Percentiles rank a stretch among this genome's conserved stretches.
phyloP scores from a whole-genome alignment of 176 grass and related monocot genomes.

The Oropetium thomaeum region DNA sequence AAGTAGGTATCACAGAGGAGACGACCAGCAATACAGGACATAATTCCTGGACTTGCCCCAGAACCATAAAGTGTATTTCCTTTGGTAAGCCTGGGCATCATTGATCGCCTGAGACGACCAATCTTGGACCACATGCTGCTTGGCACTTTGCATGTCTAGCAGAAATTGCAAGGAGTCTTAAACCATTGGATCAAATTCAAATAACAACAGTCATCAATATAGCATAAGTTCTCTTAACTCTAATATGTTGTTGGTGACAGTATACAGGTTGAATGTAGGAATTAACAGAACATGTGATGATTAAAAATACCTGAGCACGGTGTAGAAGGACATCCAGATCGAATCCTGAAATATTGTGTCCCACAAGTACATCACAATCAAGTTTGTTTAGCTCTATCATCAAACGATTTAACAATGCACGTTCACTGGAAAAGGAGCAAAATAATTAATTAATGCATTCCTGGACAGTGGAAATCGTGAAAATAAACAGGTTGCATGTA shows the following conservation, averaged over 20 bases:
- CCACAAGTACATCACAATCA: slow-evolving; percentile 93
- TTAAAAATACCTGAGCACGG: slow-evolving; percentile 73
- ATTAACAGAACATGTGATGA: slow-evolving; percentile 2
- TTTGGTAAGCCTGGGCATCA: slow-evolving; percentile 92
- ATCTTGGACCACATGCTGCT: slow-evolving; percentile 97
- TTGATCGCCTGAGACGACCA: slow-evolving; percentile 79
- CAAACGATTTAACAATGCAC: slow-evolving; percentile 92
- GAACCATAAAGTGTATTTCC: slow-evolving; percentile 87
- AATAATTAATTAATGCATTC: slow-evolving; percentile 14
- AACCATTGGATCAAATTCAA: slow-evolving; percentile 7
- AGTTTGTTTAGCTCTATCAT: slow-evolving; percentile 95
- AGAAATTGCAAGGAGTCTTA: slow-evolving; percentile 15
- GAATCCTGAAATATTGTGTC: slow-evolving; percentile 97
- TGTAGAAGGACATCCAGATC: slow-evolving; percentile 95
- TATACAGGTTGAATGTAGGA: background rate
- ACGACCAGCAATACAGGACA: slow-evolving; percentile 95
- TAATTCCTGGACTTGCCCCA: slow-evolving; percentile 93
- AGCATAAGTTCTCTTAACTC: background rate
- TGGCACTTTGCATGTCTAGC: slow-evolving; percentile 73
- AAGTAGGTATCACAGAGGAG: slow-evolving; percentile 97
- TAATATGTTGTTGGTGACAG: background rate
- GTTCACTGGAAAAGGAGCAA: slow-evolving; percentile 62
- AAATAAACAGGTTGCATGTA: slow-evolving; percentile 12
- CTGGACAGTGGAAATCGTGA: background rate
- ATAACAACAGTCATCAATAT: background rate